Evolutionary conservation across 371 early-diverging fungal genomes (phyloP), one percentile per base, ranked within the genome.

Genomic region (Mortierella sp.): DNA sequence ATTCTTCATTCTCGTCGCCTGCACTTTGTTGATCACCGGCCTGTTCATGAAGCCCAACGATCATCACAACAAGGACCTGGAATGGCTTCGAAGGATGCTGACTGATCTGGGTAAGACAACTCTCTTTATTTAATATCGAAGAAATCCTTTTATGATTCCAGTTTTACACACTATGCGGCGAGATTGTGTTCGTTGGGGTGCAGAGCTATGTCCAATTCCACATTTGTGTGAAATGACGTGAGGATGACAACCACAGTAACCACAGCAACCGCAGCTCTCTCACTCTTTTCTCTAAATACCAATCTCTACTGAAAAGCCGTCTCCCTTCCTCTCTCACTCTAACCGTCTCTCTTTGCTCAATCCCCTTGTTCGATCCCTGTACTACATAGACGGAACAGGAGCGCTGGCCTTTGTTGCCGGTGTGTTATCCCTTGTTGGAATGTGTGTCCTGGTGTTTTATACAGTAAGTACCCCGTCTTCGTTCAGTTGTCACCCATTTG

Each of bases 361-460:
- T 75, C 9, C 52, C n/a, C 63, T 63, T 14, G 28, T 70, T 74
- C 42, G 38, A 19, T 34, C 50, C 48, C 42, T 34, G 45, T 26
- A 3, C 24, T 28, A 42, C 55, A 21, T 74, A 87, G 87, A 79
- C 42, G 87, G 83, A 57, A 72, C 82, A 24, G 86, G 83, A 24
- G 87, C 87, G 2, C 34, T 87, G 21, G 78, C 80, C 24, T 87
- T 87, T 79, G 80, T 87, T 11, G 79, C 79, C 0, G 87, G 87
- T 6, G 87, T 87, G 7, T 21, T 87, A 34, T 65, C 80, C 24
- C 71, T 87, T 16, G 26, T 78, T 4, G 87, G 87, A 54, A 87
- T 87, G 87, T 76, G 74, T 24, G 76, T 87, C 47, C 79, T 87
- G n/a, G 81, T 87, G 38, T 87, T 80, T 57, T 82, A 83, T 70